phyloP scores from a whole-genome alignment of 2,329 filamentous ascomycete species.

The Aspergillus aculeatus region DNA sequence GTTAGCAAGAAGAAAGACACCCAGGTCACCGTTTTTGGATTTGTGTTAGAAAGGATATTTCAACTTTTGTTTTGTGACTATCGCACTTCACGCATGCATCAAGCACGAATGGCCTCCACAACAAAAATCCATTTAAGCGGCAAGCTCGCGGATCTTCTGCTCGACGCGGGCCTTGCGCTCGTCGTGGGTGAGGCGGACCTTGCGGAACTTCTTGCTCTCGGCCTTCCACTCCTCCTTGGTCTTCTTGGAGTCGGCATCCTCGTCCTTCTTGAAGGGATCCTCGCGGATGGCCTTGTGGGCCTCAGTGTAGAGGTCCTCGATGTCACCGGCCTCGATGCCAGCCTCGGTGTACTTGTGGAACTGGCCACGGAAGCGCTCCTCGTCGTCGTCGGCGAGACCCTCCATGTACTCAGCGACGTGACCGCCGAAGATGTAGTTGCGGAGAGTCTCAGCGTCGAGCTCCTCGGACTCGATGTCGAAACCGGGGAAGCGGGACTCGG shows the following conservation, averaged over 20 bases:
- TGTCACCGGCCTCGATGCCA: constrained; percentile 90
- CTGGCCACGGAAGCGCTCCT: constrained; percentile 99
- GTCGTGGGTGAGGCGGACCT: constrained; percentile 73
- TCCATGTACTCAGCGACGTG: constrained; percentile 99
- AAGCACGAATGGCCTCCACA: constrained; percentile 22
- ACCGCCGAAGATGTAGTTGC: constrained; percentile 98
- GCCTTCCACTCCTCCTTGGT: constrained; percentile 95
- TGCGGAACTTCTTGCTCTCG: constrained; percentile 87
- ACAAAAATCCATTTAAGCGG: constrained; percentile 36
- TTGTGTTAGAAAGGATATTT: constrained; percentile 14
- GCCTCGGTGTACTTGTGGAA: constrained; percentile 98
- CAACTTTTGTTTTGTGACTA: constrained; percentile 26
- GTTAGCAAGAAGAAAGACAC: constrained; percentile 17
- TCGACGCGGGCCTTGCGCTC: constrained; percentile 82
- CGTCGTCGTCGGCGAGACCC: constrained; percentile 97
- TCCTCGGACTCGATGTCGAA: constrained; percentile 97
- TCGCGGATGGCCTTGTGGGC: constrained; percentile 96
- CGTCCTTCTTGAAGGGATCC: constrained; percentile 94
- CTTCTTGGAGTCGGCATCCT: constrained; percentile 78
- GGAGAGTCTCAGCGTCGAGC: constrained; percentile 92
- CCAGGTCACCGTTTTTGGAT: constrained; percentile 28
- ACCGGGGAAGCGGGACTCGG: constrained; percentile 98
- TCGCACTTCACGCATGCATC: constrained; percentile 23
- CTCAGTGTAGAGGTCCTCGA: constrained; percentile 94
- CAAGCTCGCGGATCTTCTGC: constrained; percentile 83